Evolutionary conservation across 495 filamentous ascomycete genomes (phyloP).

Genomic region (Aspergillus sparsus): DNA sequence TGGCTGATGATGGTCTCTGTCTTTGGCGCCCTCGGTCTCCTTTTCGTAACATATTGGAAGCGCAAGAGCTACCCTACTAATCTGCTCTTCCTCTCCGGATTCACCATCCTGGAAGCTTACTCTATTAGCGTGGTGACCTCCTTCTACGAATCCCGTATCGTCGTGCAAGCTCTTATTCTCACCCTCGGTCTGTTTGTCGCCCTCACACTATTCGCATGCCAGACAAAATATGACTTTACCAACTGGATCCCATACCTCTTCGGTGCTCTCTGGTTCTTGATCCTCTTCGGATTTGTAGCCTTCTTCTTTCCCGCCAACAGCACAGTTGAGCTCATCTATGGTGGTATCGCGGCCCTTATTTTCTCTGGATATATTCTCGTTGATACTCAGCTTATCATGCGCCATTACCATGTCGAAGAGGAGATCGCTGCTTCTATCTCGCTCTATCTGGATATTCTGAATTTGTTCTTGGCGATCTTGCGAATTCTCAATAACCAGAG

Average conservation of each 20-base stretch:
- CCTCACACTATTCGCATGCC: conserved; percentile 92
- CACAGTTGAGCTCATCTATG: conserved; percentile 80
- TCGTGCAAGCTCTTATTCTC: conserved; percentile 85
- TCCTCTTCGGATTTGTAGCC: conserved; percentile 90
- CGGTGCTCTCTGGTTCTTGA: conserved; percentile 81
- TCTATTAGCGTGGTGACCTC: conserved; percentile 87
- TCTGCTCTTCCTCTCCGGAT: conserved; percentile 85
- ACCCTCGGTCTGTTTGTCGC: conserved; percentile 92
- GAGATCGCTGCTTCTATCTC: conserved; percentile 96
- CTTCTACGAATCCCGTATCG: conserved; percentile 78
- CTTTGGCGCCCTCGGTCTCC: conserved; percentile 76
- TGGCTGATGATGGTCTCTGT: conserved; percentile 86
- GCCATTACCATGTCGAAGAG: conserved; percentile 96
- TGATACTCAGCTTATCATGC: conserved; percentile 92
- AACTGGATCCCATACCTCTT: conserved; percentile 95
- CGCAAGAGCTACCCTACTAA: conserved; percentile 95
- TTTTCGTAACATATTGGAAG: conserved; percentile 95
- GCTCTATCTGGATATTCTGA: conserved; percentile 94
- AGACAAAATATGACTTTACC: conserved; percentile 98
- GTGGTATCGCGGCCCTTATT: conserved; percentile 75
- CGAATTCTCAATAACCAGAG: conserved; percentile 85
- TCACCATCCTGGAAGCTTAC: conserved; percentile 94
- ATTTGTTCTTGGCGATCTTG: conserved; percentile 91
- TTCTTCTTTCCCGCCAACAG: conserved; percentile 79
- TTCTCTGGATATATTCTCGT: conserved; percentile 95